phyloP scores from a whole-genome alignment of 2,329 filamentous ascomycete species.

The Akanthomyces uredinophilus region DNA sequence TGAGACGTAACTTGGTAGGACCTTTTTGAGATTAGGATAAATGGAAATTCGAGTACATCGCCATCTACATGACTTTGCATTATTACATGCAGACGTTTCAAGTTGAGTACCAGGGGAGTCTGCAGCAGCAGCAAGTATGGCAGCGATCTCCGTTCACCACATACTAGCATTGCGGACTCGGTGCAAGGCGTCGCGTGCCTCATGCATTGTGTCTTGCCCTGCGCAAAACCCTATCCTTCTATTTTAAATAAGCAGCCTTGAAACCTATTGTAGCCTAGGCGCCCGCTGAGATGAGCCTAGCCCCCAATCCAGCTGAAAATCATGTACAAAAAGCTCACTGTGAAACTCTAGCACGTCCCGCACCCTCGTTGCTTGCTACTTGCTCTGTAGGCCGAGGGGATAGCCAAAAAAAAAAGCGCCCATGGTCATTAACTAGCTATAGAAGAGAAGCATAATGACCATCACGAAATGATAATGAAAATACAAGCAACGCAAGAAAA shows the following conservation, averaged over 20 bases:
- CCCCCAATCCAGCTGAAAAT: not conserved
- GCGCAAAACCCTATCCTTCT: not conserved
- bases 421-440: no score
- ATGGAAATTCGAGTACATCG: not conserved
- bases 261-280: not conserved
- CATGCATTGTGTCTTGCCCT: not conserved
- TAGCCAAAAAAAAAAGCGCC: no score
- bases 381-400: not conserved
- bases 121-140: not conserved
- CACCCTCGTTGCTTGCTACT: not conserved
- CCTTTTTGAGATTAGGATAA: not conserved
- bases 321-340: not conserved
- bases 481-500: no score
- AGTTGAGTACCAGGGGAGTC: not conserved
- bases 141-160: not conserved
- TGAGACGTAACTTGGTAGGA: not conserved
- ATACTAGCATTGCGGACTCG: no score
- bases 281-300: not conserved
- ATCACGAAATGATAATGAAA: no score
- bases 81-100: not conserved
- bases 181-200: slow-evolving; percentile 4
- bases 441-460: no score
- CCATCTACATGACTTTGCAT: not conserved
- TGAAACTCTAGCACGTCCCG: not conserved
- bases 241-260: not conserved